phyloP scores from a whole-genome alignment of 2,329 filamentous ascomycete genomes.

The Fusarium pseudoanthophilum region DNA sequence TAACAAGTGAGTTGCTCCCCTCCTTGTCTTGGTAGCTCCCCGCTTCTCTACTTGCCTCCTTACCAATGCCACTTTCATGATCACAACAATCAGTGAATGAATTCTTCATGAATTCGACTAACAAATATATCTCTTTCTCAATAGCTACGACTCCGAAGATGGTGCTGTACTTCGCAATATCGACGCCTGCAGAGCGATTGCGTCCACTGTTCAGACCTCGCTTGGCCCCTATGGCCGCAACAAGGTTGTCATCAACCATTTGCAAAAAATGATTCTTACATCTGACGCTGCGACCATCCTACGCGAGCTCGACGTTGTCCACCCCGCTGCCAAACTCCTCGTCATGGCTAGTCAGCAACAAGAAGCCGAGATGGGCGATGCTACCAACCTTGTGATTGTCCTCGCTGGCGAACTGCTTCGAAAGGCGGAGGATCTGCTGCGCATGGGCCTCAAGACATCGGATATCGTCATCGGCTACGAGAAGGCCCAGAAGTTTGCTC shows the following conservation, averaged over 20 bases:
- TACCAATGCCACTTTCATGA: conserved; percentile 8
- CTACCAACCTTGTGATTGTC: conserved; percentile 96
- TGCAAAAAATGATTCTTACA: conserved; percentile 99
- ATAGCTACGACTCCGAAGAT: conserved; percentile 98
- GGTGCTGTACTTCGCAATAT: conserved; percentile 98
- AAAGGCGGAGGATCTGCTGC: conserved; percentile 95
- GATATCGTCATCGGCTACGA: conserved; percentile 98
- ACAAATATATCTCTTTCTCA: not conserved
- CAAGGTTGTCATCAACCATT: conserved; percentile 99
- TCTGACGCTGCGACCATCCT: conserved; percentile 98
- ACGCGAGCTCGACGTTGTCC: conserved; percentile 96
- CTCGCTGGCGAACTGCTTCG: conserved; percentile 93
- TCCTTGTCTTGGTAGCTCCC: conserved; percentile 41
- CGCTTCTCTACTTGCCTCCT: conserved; percentile 40
- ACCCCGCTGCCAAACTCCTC: conserved; percentile 95
- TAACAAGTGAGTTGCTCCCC: conserved; percentile 76
- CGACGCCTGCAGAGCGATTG: conserved; percentile 95
- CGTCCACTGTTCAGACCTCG: conserved; percentile 95
- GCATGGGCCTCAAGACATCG: conserved; percentile 98
- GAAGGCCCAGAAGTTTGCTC: conserved; percentile 88
- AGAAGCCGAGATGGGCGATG: conserved; percentile 98
- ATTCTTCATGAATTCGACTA: not conserved
- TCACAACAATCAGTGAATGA: not conserved
- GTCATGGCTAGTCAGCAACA: conserved; percentile 99
- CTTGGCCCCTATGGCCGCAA: conserved; percentile 97